A percentile compares a stretch with the other conserved stretches of the same genome.
Conservation (phyloP, 2,329 filamentous ascomycete species). For the Helotiales sp. region DNA sequence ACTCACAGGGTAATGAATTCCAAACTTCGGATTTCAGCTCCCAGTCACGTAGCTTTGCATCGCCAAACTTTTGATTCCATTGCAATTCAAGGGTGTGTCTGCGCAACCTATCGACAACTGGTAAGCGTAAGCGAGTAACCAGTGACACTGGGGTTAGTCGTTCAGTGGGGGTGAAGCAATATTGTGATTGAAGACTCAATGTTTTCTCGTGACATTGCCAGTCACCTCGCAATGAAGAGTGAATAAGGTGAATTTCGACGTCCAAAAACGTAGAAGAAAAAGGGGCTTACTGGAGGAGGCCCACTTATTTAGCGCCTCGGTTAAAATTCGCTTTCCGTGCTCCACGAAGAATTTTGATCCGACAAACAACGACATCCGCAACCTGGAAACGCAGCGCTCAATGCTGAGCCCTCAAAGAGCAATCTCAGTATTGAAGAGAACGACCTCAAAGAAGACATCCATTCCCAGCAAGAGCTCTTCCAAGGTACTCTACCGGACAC, state of each 20-base stretch:
- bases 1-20: too few relatives aligned
- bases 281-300: background rate
- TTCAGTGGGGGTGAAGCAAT: too few relatives aligned
- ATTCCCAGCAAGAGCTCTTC: background rate
- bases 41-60: too few relatives aligned
- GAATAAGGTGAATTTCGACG: background rate
- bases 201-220: too few relatives aligned
- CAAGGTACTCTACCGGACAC: constrained; percentile 11
- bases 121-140: too few relatives aligned
- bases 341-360: constrained; percentile 5
- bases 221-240: too few relatives aligned
- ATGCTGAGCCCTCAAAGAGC: constrained; percentile 6
- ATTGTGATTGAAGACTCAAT: too few relatives aligned
- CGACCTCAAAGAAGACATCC: background rate
- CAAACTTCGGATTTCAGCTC: too few relatives aligned
- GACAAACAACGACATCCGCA: background rate
- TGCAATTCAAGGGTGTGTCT: too few relatives aligned
- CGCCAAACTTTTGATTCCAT: too few relatives aligned
- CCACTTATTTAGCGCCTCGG: constrained; percentile 14
- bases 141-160: too few relatives aligned
- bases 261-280: background rate
- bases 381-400: background rate
- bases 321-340: background rate
- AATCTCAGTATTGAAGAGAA: background rate
- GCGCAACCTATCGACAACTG: too few relatives aligned